Base-by-base conservation (phyloP, 108 stramenopile genomes). In the Skeletonema marinoi region DNA sequence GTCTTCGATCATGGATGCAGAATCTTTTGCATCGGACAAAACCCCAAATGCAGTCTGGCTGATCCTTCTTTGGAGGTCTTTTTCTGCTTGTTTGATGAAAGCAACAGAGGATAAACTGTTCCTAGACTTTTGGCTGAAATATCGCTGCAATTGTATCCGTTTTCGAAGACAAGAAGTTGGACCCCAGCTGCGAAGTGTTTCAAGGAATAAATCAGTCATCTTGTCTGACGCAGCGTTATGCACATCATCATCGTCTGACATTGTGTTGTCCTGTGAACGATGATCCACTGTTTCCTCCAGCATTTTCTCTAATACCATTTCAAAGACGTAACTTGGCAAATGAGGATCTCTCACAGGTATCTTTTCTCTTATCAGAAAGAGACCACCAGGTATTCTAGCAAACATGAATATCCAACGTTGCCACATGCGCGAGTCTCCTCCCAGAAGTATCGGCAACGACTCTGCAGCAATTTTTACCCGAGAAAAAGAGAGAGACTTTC, bases 311-410 rank as follows among this genome's bases (percentile, higher is more conserved):
- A 94, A 65, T 14, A 84, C 65, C 56, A 80, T 81, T 36, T 86
- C 85, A 81, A 88, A 95, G 0, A 95, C 73, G 75, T 68, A 56
- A 35, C 77, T 32, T 1, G 92, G 84, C 17, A 95, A 84, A 14
- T 87, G 69, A 9, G 94, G 94, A 78, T 94, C 88, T 77, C 93
- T 71, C 19, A 95, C 94, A 25, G 94, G 92, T 16, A 95, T 69
- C 73, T 87, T 76, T 30, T 91, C 85, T n/a, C 88, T 67, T 12
- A 92, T 69, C 0, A 89, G 41, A 72, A 95, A 93, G 16, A 95
- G 79, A 10, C 85, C 88, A 41, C 92, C 94, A 32, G 90, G 92
- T 13, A 93, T 80, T 35, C 74, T 61, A 33, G 88, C 84, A 66
- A 95, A 82, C 46, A 87, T 70, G 38, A 81, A 69, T 35, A 85